Percentiles rank a stretch among this genome's conserved stretches.
Conservation (phyloP, 495 filamentous ascomycete species). For the Aspergillus ostianus region DNA sequence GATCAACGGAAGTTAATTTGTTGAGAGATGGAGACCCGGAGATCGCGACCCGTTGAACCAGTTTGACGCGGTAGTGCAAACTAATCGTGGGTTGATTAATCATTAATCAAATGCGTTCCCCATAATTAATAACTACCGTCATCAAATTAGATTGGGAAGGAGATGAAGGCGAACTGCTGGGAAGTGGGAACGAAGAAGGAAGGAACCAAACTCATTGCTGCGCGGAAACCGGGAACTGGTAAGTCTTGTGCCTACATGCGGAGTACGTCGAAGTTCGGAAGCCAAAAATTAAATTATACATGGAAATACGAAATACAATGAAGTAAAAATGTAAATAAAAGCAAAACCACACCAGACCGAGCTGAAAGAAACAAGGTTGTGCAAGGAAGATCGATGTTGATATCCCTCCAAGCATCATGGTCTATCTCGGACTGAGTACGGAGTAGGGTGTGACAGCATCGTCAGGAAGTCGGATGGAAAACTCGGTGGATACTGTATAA, state of each 20-base stretch:
- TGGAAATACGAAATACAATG: neutral
- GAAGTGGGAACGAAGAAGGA: neutral
- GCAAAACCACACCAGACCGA: neutral
- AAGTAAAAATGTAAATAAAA: neutral
- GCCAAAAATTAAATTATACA: too few relatives aligned
- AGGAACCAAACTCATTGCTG: neutral
- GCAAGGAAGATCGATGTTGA: neutral
- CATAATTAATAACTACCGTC: neutral
- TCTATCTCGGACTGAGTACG: too few relatives aligned
- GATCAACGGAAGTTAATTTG: constrained; percentile 27
- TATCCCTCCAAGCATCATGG: too few relatives aligned
- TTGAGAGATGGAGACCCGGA: constrained; percentile 17
- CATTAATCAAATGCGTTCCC: constrained; percentile 7
- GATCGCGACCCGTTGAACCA: constrained; percentile 11
- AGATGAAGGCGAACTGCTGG: neutral
- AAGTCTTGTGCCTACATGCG: neutral
- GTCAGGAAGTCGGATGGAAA: neutral
- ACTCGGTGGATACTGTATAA: too few relatives aligned
- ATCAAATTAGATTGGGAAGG: constrained; percentile 3
- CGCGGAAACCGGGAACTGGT: neutral
- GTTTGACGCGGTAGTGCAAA: neutral
- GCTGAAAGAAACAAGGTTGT: constrained; percentile 1
- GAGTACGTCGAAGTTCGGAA: too few relatives aligned
- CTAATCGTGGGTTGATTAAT: too few relatives aligned
- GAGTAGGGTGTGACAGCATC: too few relatives aligned